Evolutionary conservation across 805 yeast genomes (phyloP), one percentile per base, ranked within the genome.

Genomic region (Teunomyces stri): DNA sequence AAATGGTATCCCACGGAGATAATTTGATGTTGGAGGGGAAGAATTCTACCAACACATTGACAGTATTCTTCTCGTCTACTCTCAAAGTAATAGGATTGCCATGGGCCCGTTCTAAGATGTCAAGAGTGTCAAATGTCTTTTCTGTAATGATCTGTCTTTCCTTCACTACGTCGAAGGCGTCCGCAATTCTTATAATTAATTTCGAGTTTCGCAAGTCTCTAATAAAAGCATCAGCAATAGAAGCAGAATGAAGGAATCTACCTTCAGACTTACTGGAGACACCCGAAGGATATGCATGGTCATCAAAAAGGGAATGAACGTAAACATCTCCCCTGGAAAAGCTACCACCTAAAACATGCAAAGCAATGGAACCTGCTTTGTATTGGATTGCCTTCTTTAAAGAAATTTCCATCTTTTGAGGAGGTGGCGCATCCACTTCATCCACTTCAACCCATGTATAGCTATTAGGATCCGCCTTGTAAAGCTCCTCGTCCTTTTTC

Each of bases 171-270:
- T 74, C 72, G 15, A 72, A 74, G 44, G 70, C 77, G 47, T 75
- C 78, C 1, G 87, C 65, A n/a, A 82, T 60, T 61, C 92, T 75
- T 52, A 87, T 67, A 31, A 80, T 65, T 37, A 80, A 52, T 42
- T 65, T 70, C 31, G 90, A 84, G 60, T 85, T 75, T 36, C 78
- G 76, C 56, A 87, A 73, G 61, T 87, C 94, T 63, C 95, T 79
- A 43, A 87, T 72, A 54, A 86, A 86, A 0, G 79, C 79, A 50
- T 76, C 80, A 16, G 83, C 85, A 20, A 66, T 61, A n/a, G 80
- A 79, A 12, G 75, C 59, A 20, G 73, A 58, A 11, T 59, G 53
- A 27, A 86, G 61, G 10, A 51, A 60, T 43, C 76, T 75, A 28
- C 79, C 79, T 27, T 66, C 74, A 2, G 81, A 61, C 56, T 71